A percentile compares a stretch with the other conserved stretches of the same genome.
phyloP scores from a whole-genome alignment of 2,329 filamentous ascomycete genomes.

The Cladophialophora exuberans region DNA sequence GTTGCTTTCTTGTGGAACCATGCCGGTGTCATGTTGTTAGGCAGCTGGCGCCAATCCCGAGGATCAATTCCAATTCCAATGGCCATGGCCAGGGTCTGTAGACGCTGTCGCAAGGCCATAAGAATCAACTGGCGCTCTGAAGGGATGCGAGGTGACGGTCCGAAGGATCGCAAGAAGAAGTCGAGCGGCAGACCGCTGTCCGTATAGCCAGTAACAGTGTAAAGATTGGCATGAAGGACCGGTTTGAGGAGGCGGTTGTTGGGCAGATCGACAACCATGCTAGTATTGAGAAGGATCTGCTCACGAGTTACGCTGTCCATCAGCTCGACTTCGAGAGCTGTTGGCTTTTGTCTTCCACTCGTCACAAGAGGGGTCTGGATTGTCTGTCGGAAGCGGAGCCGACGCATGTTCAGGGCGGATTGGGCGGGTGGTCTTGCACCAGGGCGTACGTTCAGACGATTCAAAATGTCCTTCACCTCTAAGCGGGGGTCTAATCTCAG shows the following conservation, averaged over 20 bases:
- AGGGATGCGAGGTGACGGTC: slow-evolving; percentile 15
- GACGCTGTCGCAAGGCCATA: slow-evolving; percentile 14
- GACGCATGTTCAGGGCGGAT: slow-evolving; percentile 23
- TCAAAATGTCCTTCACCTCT: slow-evolving; percentile 25
- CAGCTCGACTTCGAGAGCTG: slow-evolving; percentile 16
- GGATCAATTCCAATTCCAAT: no score
- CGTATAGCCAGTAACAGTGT: slow-evolving; percentile 8
- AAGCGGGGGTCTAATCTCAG: slow-evolving; percentile 24
- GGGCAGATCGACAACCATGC: slow-evolving; percentile 25
- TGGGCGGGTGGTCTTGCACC: not conserved
- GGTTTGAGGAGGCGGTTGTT: slow-evolving; percentile 25
- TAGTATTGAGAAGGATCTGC: slow-evolving; percentile 28
- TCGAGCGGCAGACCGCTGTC: slow-evolving; percentile 21
- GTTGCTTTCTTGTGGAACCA: no score
- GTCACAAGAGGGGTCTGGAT: slow-evolving; percentile 7
- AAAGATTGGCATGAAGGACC: slow-evolving; percentile 9
- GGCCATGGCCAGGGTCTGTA: slow-evolving; percentile 24
- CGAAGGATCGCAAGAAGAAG: slow-evolving; percentile 15
- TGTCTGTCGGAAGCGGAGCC: slow-evolving; percentile 15
- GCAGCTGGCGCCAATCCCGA: no score
- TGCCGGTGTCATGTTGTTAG: no score
- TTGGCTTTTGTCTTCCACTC: slow-evolving; percentile 6
- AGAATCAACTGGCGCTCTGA: slow-evolving; percentile 14
- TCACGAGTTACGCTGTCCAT: slow-evolving; percentile 15
- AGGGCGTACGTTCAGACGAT: slow-evolving; percentile 15